These are phyloP conservation scores for Lachancea mirantina DNA, from an alignment of 805 yeast genomes.

Conservation along the genomic window DNA sequence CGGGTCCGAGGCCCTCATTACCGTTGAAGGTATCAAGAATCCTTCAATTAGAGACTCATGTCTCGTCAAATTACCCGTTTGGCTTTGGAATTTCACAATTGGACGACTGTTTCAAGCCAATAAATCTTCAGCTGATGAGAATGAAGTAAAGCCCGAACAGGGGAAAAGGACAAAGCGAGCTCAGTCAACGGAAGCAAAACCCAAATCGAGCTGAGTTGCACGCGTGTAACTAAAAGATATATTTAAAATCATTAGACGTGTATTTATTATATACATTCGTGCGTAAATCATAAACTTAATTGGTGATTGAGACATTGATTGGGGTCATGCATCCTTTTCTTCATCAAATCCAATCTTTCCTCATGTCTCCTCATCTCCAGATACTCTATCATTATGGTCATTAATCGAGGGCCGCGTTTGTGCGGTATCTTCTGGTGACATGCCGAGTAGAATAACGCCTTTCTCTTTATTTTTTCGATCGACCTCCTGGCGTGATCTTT, in stretches of 20 bases:
- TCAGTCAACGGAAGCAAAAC: slow-evolving; percentile 21
- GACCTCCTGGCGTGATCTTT: slow-evolving; percentile 22
- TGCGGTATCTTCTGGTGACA: slow-evolving; percentile 19
- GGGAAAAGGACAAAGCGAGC: slow-evolving; percentile 11
- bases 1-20: slow-evolving; percentile 34
- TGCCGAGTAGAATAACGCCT: slow-evolving; percentile 30
- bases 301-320: neutral
- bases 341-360: no score
- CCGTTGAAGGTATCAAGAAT: slow-evolving; percentile 40
- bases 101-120: slow-evolving; percentile 31
- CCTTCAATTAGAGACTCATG: slow-evolving; percentile 47
- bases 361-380: no score
- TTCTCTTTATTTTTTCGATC: slow-evolving; percentile 23
- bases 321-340: no score
- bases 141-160: no score
- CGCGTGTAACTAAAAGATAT: slow-evolving; percentile 50
- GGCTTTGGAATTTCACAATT: slow-evolving; percentile 38
- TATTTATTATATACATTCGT: slow-evolving; percentile 8
- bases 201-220: slow-evolving; percentile 33
- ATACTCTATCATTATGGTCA: no score
- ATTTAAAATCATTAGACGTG: slow-evolving; percentile 7
- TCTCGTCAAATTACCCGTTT: slow-evolving; percentile 36
- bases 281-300: slow-evolving; percentile 8
- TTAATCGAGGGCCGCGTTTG: no score
- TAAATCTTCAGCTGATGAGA: slow-evolving; percentile 1